Percentiles rank a stretch among this genome's conserved stretches.
Conservation (phyloP, 2,329 filamentous ascomycete species). For the Emergomyces orientalis region DNA sequence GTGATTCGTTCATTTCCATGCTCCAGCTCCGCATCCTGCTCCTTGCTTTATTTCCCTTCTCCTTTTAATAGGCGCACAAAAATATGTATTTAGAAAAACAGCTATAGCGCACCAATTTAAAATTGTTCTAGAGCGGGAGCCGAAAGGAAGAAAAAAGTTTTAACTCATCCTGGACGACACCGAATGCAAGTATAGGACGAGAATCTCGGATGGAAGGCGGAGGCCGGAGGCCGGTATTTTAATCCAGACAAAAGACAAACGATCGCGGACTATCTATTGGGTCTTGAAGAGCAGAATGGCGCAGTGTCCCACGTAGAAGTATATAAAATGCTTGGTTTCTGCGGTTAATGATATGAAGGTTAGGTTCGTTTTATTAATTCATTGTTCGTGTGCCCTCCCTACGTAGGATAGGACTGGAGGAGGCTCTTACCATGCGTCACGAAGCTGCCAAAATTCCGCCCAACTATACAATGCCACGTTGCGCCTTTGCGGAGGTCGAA, state of each 20-base stretch:
- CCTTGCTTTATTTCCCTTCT: neutral
- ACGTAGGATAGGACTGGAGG: neutral
- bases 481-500: conserved; percentile 95
- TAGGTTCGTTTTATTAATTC: conserved; percentile 10
- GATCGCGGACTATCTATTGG: conserved; percentile 48
- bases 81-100: neutral
- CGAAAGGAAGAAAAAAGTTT: neutral
- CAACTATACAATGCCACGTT: conserved; percentile 99
- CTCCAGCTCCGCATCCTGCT: neutral
- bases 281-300: conserved; percentile 99
- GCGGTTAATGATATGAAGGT: conserved; percentile 13
- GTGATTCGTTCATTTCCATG: conserved; percentile 7
- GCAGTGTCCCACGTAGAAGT: conserved; percentile 98
- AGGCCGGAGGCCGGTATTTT: neutral
- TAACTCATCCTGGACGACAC: neutral
- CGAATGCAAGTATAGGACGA: neutral
- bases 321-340: conserved; percentile 99
- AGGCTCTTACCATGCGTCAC: conserved; percentile 76
- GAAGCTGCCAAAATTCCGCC: conserved; percentile 97
- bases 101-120: neutral
- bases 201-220: neutral
- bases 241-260: neutral
- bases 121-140: neutral
- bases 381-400: neutral
- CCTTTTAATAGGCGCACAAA: neutral